phyloP scores from a whole-genome alignment of 345 rosid genomes.

The Erucastrum elatum region DNA sequence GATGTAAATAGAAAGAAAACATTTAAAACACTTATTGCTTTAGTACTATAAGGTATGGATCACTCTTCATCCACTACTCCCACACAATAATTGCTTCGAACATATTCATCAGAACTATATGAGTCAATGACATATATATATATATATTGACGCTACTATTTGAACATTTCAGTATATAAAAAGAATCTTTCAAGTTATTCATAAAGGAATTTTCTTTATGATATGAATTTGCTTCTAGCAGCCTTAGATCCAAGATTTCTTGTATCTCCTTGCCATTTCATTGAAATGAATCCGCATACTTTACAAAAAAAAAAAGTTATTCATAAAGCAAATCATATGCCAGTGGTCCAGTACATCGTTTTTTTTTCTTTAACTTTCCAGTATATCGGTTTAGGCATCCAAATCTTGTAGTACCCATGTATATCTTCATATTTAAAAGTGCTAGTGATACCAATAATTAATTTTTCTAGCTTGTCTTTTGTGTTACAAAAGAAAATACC shows the following conservation, averaged over 20 bases:
- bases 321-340: too few relatives aligned
- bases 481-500: neutral
- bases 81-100: conserved; percentile 15
- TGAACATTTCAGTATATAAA: neutral
- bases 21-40: conserved; percentile 13
- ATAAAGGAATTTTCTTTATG: too few relatives aligned
- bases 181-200: neutral
- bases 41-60: conserved; percentile 38
- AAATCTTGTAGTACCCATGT: too few relatives aligned
- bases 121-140: neutral
- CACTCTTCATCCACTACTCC: conserved; percentile 30
- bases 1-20: conserved; percentile 4
- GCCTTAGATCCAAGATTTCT: too few relatives aligned
- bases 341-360: too few relatives aligned
- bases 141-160: neutral
- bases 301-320: too few relatives aligned
- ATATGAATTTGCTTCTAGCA: too few relatives aligned
- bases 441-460: neutral
- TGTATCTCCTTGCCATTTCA: too few relatives aligned
- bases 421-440: neutral
- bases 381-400: too few relatives aligned
- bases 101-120: conserved; percentile 17
- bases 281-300: too few relatives aligned
- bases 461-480: neutral
- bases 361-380: too few relatives aligned